A percentile compares a stretch with the other conserved stretches of the same genome.
These are phyloP conservation scores for Brasilioporus rufonigricans DNA, from an alignment of 768 basidiomycete species.

Conservation along the genomic window DNA sequence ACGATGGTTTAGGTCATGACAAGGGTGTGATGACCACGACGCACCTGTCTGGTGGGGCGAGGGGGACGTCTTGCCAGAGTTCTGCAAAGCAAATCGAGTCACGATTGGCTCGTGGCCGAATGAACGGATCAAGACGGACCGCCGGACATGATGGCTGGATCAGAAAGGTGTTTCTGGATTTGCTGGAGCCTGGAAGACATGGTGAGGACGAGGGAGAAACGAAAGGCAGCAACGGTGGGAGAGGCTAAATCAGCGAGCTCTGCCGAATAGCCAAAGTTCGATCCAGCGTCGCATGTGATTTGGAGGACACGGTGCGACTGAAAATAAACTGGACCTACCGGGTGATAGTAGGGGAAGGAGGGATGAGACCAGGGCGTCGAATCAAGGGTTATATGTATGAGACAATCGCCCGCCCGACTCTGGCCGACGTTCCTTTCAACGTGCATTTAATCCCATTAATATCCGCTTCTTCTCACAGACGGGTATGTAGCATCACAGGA, in stretches of 20 bases:
- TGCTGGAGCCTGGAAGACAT: slow-evolving; percentile 65
- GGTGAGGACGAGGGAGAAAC: slow-evolving; percentile 4
- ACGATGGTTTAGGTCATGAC: slow-evolving; percentile 1
- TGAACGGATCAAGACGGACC: slow-evolving; percentile 40
- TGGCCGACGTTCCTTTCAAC: not conserved
- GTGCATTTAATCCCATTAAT: not conserved
- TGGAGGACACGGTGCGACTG: not conserved
- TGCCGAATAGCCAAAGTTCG: not conserved
- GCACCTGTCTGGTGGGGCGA: slow-evolving; percentile 84
- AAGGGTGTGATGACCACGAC: slow-evolving; percentile 7
- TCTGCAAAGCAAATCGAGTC: slow-evolving; percentile 41
- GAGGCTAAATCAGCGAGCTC: not conserved
- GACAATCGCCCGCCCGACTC: not conserved
- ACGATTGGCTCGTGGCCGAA: not conserved
- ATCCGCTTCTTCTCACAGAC: not conserved
- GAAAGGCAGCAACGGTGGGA: not conserved
- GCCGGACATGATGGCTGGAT: slow-evolving; percentile 45
- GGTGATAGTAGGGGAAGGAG: not conserved
- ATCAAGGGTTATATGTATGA: not conserved
- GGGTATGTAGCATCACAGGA: not conserved
- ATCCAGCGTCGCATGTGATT: slow-evolving; percentile 21
- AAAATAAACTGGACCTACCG: not conserved
- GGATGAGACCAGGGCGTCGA: not conserved
- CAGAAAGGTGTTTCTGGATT: slow-evolving; percentile 51
- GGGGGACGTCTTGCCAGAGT: slow-evolving; percentile 71